Percentiles rank a stretch among this genome's conserved stretches.
Evolutionary conservation across 805 yeast genomes (phyloP).

Genomic region (Scheffersomyces spartinae): DNA sequence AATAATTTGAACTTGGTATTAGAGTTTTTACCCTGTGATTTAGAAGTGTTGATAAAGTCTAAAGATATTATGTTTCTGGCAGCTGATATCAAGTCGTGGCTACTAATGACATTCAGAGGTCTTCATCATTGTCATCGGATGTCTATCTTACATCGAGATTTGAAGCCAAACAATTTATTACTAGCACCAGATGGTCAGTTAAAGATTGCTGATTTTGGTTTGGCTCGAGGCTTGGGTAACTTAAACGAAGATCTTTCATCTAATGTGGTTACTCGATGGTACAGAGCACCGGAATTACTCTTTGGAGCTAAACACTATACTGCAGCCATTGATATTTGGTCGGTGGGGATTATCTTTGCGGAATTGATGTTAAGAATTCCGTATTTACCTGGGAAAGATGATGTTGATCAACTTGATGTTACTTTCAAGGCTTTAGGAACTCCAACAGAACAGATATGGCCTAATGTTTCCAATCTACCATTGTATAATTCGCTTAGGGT

Average conservation of each 20-base stretch:
- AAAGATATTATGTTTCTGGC: constrained; percentile 63
- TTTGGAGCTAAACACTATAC: constrained; percentile 35
- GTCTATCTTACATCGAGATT: constrained; percentile 81
- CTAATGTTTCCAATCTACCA: constrained; percentile 73
- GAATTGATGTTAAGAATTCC: constrained; percentile 94
- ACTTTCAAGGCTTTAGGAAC: constrained; percentile 94
- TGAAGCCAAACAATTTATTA: constrained; percentile 85
- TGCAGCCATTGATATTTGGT: constrained; percentile 34
- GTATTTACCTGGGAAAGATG: constrained; percentile 87
- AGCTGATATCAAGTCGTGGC: constrained; percentile 87
- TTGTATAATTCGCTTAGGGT: constrained; percentile 59
- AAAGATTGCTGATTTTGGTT: constrained; percentile 95
- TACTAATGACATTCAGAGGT: constrained; percentile 89
- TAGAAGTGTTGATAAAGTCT: constrained; percentile 86
- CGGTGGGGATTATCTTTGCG: constrained; percentile 64
- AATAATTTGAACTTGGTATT: constrained; percentile 71
- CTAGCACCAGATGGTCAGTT: constrained; percentile 80
- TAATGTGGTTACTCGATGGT: constrained; percentile 97
- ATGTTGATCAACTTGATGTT: constrained; percentile 80
- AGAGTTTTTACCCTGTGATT: constrained; percentile 85
- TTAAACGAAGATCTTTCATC: constrained; percentile 71
- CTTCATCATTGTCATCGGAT: constrained; percentile 92
- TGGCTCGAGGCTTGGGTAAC: constrained; percentile 75
- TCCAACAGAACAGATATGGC: constrained; percentile 89
- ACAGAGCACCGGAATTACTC: constrained; percentile 62